Evolutionary conservation across 352 stramenopile species (phyloP).

Genomic region (Phytophthora pistaciae): DNA sequence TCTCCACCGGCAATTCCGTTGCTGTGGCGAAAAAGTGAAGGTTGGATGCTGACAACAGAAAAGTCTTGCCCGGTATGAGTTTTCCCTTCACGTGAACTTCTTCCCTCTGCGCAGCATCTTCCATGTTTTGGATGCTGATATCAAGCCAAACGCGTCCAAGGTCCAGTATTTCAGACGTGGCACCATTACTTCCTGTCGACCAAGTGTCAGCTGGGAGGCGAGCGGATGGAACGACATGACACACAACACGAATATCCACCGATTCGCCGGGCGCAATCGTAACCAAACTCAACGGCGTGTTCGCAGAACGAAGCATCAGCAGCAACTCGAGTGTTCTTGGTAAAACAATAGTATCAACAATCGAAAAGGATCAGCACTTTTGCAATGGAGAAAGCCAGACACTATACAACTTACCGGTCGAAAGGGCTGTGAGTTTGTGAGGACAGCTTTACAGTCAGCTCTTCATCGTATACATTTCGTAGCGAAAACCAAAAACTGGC

Average conservation of each 20-base stretch:
- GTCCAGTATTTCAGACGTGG: conserved; percentile 61
- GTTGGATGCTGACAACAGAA: conserved; percentile 79
- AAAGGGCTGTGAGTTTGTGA: conserved; percentile 51
- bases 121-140: conserved; percentile 70
- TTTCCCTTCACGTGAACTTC: conserved; percentile 80
- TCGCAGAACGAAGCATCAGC: conserved; percentile 84
- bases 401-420: conserved; percentile 48
- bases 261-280: conserved; percentile 81
- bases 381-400: not conserved
- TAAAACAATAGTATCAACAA: not conserved
- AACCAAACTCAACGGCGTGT: conserved; percentile 75
- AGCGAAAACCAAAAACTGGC: conserved; percentile 88
- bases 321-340: conserved; percentile 76
- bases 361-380: conserved; percentile 11
- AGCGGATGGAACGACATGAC: conserved; percentile 72
- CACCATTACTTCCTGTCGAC: conserved; percentile 39
- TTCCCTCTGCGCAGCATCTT: conserved; percentile 70
- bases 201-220: conserved; percentile 60
- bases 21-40: conserved; percentile 83
- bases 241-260: conserved; percentile 86
- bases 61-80: conserved; percentile 82
- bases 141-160: conserved; percentile 76
- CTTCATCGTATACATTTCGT: conserved; percentile 89
- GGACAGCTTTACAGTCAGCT: conserved; percentile 73
- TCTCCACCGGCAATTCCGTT: conserved; percentile 62